Evolutionary conservation across 345 rosid genomes (phyloP).

Genomic region (Noccaea bulbosa): DNA sequence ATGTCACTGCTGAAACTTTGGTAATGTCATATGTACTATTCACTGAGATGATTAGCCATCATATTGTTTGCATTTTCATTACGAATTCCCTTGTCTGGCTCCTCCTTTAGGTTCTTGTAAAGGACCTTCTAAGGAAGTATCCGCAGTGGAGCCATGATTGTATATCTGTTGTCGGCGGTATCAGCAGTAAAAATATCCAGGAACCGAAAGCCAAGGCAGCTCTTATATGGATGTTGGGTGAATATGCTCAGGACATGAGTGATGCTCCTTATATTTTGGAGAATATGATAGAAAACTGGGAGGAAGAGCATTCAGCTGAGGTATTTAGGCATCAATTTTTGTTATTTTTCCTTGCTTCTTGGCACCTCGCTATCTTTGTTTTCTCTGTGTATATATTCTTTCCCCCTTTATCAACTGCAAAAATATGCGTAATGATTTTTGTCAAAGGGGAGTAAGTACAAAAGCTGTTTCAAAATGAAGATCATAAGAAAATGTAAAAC

Average conservation of each 20-base stretch:
- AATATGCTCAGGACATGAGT: conserved; percentile 95
- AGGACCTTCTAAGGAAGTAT: conserved; percentile 94
- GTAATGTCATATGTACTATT: conserved; percentile 47
- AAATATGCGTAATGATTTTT: not conserved
- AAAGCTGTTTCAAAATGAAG: not conserved
- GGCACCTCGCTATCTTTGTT: conserved; percentile 3
- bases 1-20: conserved; percentile 97
- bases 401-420: conserved; percentile 1
- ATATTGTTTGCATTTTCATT: conserved; percentile 14
- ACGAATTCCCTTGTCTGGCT: conserved; percentile 12
- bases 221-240: conserved; percentile 99
- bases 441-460: not conserved
- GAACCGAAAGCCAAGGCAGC: conserved; percentile 99
- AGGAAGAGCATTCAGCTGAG: conserved; percentile 94
- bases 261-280: conserved; percentile 95
- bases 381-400: not conserved
- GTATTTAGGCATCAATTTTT: conserved; percentile 43
- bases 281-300: conserved; percentile 89
- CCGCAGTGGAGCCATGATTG: conserved; percentile 99
- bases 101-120: conserved; percentile 80
- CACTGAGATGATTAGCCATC: not conserved
- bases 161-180: conserved; percentile 98
- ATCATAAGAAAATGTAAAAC: not conserved
- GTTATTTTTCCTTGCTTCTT: conserved; percentile 1
- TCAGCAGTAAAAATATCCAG: conserved; percentile 87